phyloP scores from a whole-genome alignment of 1,284 basidiomycete species.

The Pyrrhoderma lamaoense region DNA sequence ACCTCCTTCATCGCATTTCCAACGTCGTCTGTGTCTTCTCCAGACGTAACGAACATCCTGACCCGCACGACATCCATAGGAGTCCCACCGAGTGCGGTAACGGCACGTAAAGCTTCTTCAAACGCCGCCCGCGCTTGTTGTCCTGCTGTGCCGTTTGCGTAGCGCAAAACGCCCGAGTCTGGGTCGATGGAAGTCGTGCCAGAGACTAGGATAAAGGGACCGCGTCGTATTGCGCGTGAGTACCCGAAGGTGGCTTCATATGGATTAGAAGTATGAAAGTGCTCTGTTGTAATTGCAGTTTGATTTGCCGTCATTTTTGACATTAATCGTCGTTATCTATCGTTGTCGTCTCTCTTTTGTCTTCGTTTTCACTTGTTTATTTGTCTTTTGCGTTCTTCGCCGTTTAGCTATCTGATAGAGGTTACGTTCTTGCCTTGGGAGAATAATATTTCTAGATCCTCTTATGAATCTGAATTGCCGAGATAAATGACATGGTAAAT shows the following conservation, averaged over 20 bases:
- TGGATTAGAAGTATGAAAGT: constrained; percentile 35
- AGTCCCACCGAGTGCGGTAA: constrained; percentile 35
- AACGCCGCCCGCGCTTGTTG: constrained; percentile 37
- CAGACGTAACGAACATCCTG: constrained; percentile 40
- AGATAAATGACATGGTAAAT: too few species aligned
- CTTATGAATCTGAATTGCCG: too few species aligned
- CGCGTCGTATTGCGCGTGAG: constrained; percentile 40
- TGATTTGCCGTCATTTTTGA: too few species aligned
- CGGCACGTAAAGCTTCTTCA: constrained; percentile 34
- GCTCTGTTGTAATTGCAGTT: not conserved
- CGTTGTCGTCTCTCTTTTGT: too few species aligned
- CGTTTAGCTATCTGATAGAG: too few species aligned
- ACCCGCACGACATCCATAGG: constrained; percentile 38
- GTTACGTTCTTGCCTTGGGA: too few species aligned
- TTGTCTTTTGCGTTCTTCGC: too few species aligned
- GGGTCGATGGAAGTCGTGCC: constrained; percentile 44
- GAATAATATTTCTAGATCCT: too few species aligned
- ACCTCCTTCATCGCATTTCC: constrained; percentile 38
- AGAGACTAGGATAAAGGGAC: constrained; percentile 43
- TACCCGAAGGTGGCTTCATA: constrained; percentile 43
- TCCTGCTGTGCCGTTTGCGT: constrained; percentile 36
- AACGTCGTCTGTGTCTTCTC: constrained; percentile 35
- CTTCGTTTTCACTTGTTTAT: too few species aligned
- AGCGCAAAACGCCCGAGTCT: constrained; percentile 31
- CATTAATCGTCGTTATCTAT: too few species aligned